phyloP scores from a whole-genome alignment of 129 eudicot species.

The Chrysanthemum lavandulifolium region DNA sequence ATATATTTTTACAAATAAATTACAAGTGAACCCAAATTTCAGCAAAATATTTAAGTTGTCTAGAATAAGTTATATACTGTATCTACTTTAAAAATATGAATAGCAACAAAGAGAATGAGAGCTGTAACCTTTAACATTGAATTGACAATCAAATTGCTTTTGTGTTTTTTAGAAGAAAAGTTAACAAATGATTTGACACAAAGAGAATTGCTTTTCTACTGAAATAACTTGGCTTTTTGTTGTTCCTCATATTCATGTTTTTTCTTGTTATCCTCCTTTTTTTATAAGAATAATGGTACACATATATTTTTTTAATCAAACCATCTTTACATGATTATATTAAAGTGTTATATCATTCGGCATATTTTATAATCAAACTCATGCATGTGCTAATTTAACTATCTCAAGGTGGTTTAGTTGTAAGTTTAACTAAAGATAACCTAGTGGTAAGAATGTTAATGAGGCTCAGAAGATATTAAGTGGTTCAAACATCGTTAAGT shows the following conservation, averaged over 20 bases:
- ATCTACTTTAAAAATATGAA: conserved; percentile 11
- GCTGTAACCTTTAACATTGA: conserved; percentile 13
- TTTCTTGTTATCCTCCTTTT: background rate
- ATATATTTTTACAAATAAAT: no score
- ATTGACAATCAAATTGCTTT: conserved; percentile 31
- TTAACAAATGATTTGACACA: conserved; percentile 31
- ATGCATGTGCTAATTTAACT: no score
- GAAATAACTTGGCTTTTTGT: conserved; percentile 15
- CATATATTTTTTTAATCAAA: background rate
- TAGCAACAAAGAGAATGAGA: conserved; percentile 29
- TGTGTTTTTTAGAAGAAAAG: conserved; percentile 11
- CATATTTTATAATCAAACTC: no score
- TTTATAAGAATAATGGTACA: background rate
- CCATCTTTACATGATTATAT: background rate
- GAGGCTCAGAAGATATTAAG: no score
- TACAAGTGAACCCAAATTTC: no score
- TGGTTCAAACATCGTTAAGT: no score
- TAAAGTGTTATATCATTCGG: no score
- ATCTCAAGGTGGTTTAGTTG: no score
- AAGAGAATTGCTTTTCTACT: conserved; percentile 28
- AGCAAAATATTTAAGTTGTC: no score
- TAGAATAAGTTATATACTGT: no score
- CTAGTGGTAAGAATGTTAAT: no score
- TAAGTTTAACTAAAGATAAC: no score
- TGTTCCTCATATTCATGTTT: conserved; percentile 18